Conservation (phyloP, 1,284 basidiomycete genomes). For the Ustilago cynodontis region DNA sequence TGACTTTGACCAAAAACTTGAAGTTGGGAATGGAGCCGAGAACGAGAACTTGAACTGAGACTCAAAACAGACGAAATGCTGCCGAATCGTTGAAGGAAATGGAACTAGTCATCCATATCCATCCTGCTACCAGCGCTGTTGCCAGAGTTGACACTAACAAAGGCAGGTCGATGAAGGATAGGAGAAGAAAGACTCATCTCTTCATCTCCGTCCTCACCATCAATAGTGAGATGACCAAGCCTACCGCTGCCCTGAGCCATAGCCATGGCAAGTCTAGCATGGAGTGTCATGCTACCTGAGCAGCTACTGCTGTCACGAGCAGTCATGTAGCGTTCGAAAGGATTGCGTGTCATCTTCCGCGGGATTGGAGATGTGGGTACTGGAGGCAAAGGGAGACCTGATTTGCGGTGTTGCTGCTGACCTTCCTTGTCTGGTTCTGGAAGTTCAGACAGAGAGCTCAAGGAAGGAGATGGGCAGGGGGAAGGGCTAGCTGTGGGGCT, state of each 20-base stretch:
- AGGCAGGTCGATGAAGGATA: not conserved
- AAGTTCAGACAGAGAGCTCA: not conserved
- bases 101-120: conserved; percentile 17
- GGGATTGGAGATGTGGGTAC: conserved; percentile 50
- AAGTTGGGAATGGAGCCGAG: not conserved
- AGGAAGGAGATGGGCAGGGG: conserved; percentile 34
- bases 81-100: not conserved
- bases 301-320: not conserved
- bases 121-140: conserved; percentile 11
- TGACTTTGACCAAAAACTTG: not conserved
- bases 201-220: conserved; percentile 2
- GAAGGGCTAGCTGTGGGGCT: conserved; percentile 43
- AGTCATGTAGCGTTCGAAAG: conserved; percentile 42
- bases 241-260: conserved; percentile 3
- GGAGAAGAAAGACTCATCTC: conserved; percentile 6
- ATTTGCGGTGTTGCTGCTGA: conserved; percentile 15
- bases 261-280: conserved; percentile 17
- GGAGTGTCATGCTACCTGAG: conserved; percentile 10
- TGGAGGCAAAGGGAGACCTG: conserved; percentile 22
- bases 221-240: not conserved
- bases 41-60: too few species aligned
- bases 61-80: not conserved
- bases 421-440: not conserved
- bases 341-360: conserved; percentile 50
- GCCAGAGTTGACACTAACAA: conserved; percentile 13